These are phyloP conservation scores for Myrmaecium sp. DNA, from an alignment of 2,329 filamentous ascomycete species.

Conservation along the genomic window DNA sequence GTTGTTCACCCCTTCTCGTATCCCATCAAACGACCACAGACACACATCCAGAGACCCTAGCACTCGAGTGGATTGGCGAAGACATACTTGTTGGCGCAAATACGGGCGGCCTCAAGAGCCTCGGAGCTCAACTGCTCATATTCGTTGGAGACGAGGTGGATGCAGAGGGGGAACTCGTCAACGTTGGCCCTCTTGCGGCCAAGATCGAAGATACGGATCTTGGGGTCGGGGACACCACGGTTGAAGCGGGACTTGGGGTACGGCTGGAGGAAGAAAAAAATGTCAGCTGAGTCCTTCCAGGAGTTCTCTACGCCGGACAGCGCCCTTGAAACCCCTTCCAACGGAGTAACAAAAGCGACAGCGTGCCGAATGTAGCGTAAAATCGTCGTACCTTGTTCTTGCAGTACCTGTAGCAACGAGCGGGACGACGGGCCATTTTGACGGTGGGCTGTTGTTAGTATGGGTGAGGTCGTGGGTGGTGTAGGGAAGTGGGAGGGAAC, in stretches of 20 bases:
- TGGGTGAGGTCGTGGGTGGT: constrained; percentile 15
- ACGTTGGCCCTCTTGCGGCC: constrained; percentile 97
- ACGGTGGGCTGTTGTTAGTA: constrained; percentile 37
- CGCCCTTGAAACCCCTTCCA: background rate
- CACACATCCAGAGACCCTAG: too few relatives aligned
- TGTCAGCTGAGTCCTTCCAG: constrained; percentile 2
- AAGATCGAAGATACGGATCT: constrained; percentile 95
- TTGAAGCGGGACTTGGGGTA: constrained; percentile 99
- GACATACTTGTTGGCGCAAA: constrained; percentile 95
- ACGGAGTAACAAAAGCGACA: too few relatives aligned
- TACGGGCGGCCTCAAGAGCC: constrained; percentile 98
- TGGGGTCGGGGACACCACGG: constrained; percentile 79
- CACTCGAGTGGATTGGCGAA: constrained; percentile 3
- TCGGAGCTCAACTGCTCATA: constrained; percentile 99
- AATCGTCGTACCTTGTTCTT: constrained; percentile 96
- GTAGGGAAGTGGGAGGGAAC: constrained; percentile 3
- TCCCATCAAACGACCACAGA: too few relatives aligned
- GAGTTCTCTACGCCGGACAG: too few relatives aligned
- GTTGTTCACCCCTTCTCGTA: too few relatives aligned
- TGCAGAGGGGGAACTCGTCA: constrained; percentile 95
- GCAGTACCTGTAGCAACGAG: constrained; percentile 99
- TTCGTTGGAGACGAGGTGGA: constrained; percentile 99
- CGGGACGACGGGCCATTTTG: constrained; percentile 98
- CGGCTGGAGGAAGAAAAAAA: constrained; percentile 45
- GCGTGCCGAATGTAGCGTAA: too few relatives aligned